Percentiles rank a stretch among this genome's conserved stretches.
These are phyloP conservation scores for Colletotrichum plurivorum DNA, from an alignment of 2,329 filamentous ascomycete species.

Conservation along the genomic window DNA sequence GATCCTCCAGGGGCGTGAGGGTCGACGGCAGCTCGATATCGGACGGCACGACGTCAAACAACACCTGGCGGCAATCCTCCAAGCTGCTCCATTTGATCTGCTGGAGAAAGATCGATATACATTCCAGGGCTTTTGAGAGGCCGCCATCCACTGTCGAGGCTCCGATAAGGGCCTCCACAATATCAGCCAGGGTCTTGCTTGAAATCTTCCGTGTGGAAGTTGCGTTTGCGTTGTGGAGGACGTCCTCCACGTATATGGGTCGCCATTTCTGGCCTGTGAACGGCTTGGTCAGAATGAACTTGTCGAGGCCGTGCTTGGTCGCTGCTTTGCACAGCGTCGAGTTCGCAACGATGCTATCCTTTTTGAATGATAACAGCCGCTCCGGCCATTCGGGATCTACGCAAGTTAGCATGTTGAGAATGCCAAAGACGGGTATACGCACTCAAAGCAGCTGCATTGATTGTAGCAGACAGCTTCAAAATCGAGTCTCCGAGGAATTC, in stretches of 20 bases:
- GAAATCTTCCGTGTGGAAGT: conserved; percentile 62
- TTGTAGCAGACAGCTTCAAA: conserved; percentile 80
- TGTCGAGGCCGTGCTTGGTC: conserved; percentile 74
- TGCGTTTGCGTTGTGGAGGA: conserved; percentile 44
- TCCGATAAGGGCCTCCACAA: conserved; percentile 88
- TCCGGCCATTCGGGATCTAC: conserved; percentile 80
- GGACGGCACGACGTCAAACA: conserved; percentile 59
- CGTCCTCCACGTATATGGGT: conserved; percentile 68
- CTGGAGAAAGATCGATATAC: conserved; percentile 76
- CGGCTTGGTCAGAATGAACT: conserved; percentile 76
- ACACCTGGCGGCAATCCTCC: conserved; percentile 52
- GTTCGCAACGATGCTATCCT: conserved; percentile 82
- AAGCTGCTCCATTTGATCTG: conserved; percentile 69
- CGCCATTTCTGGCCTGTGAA: conserved; percentile 83
- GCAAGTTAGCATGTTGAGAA: conserved; percentile 36
- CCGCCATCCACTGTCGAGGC: conserved; percentile 80
- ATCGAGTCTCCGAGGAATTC: conserved; percentile 91
- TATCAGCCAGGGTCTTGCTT: conserved; percentile 87
- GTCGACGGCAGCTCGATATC: conserved; percentile 54
- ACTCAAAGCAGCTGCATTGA: conserved; percentile 73
- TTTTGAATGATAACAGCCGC: conserved; percentile 78
- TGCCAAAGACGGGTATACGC: conserved; percentile 44
- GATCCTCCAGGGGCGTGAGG: conserved; percentile 68
- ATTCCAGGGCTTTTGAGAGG: conserved; percentile 71
- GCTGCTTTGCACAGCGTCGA: conserved; percentile 77